Percentiles rank a stretch among this genome's conserved stretches.
These are phyloP conservation scores for Carex kokanica DNA, from an alignment of 176 grass and related monocot genomes.

Conservation along the genomic window DNA sequence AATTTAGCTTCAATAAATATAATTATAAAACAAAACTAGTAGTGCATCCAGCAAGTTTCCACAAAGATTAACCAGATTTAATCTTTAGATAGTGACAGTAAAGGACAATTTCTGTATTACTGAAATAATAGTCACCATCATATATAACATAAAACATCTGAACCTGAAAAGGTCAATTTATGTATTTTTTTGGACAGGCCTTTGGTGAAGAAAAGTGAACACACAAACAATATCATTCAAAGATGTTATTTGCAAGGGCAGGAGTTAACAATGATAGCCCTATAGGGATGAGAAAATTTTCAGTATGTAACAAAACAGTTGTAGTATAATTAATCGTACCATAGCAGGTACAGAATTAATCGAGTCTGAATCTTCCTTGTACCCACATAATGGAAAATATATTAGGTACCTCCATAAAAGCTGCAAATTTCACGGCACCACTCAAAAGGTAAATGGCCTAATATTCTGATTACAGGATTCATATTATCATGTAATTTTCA, in stretches of 20 bases:
- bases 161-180: not conserved
- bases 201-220: not conserved
- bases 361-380: not conserved
- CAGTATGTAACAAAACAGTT: not conserved
- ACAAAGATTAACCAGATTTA: not conserved
- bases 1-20: not conserved
- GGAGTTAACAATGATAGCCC: not conserved
- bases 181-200: not conserved
- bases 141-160: not conserved
- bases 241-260: not conserved
- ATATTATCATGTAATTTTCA: constrained; percentile 1
- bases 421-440: not conserved
- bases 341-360: not conserved
- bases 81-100: constrained; percentile 5
- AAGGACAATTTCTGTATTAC: not conserved
- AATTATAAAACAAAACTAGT: not conserved
- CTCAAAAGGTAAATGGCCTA: not conserved
- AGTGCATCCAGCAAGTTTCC: not conserved
- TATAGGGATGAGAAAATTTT: not conserved
- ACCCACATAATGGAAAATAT: not conserved
- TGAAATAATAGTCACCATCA: not conserved
- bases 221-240: not conserved
- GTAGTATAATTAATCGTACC: not conserved
- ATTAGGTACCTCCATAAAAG: not conserved
- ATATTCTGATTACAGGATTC: not conserved